These are phyloP conservation scores for Colletotrichum australisinense DNA, from an alignment of 2,329 filamentous ascomycete genomes.

Conservation along the genomic window DNA sequence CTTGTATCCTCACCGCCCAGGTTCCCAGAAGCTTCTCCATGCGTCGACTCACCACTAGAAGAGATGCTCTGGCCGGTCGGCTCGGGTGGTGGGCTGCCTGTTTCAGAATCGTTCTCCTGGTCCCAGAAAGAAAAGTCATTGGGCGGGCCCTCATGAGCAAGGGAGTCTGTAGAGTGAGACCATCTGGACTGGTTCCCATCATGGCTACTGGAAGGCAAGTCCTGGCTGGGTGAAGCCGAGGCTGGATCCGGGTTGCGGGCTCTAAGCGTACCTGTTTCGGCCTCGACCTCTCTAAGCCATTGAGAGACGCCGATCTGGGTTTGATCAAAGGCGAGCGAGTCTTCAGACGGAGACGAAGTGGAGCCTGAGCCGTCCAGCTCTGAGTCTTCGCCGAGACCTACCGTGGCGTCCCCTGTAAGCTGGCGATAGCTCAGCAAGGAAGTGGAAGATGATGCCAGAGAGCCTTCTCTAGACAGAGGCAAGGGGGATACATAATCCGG, in stretches of 20 bases:
- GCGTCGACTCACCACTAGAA: neutral
- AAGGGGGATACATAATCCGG: neutral
- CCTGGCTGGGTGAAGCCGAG: neutral
- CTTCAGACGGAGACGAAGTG: neutral
- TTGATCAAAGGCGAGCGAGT: neutral
- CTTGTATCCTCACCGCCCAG: neutral
- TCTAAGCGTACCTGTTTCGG: neutral
- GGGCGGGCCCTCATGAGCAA: too few relatives aligned
- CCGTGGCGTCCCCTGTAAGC: neutral
- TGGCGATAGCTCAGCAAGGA: neutral
- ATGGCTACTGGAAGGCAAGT: neutral
- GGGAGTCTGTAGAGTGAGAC: too few relatives aligned
- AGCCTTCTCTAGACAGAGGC: neutral
- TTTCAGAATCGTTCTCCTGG: too few relatives aligned
- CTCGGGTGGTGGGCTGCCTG: too few relatives aligned
- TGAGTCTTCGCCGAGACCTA: neutral
- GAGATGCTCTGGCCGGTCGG: too few relatives aligned
- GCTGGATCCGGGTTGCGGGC: neutral
- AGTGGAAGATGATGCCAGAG: neutral
- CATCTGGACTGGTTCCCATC: too few relatives aligned
- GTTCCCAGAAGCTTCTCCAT: neutral
- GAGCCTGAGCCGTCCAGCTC: neutral
- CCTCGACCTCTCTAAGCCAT: neutral
- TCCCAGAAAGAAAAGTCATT: too few relatives aligned
- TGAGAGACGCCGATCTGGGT: neutral